These are phyloP conservation scores for Amanita fuliginea DNA, from an alignment of 768 basidiomycete species.

Conservation along the genomic window DNA sequence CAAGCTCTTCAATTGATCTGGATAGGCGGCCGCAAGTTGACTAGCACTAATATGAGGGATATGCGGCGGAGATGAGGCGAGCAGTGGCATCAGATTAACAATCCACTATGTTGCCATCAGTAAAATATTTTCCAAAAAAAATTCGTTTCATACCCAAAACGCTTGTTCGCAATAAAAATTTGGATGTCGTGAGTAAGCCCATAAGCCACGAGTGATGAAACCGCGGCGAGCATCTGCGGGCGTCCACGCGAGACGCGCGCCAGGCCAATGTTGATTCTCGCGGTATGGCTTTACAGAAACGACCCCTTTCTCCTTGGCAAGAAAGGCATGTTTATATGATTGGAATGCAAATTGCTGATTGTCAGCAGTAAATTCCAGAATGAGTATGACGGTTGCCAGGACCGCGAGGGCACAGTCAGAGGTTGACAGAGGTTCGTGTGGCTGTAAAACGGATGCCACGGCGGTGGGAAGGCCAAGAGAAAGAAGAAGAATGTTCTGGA, in stretches of 20 bases:
- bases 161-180: constrained; percentile 87
- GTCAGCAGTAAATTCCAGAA: constrained; percentile 75
- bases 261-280: constrained; percentile 45
- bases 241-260: constrained; percentile 57
- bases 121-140: constrained; percentile 1
- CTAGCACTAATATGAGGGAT: constrained; percentile 12
- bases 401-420: constrained; percentile 56
- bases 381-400: constrained; percentile 47
- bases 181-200: constrained; percentile 83
- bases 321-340: constrained; percentile 53
- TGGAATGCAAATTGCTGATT: constrained; percentile 88
- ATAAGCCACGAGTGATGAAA: constrained; percentile 77
- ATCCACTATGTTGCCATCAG: constrained; percentile 35
- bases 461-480: constrained; percentile 54
- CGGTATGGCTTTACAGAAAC: constrained; percentile 28
- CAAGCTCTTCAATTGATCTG: constrained; percentile 8
- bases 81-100: constrained; percentile 55
- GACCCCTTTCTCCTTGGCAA: constrained; percentile 20
- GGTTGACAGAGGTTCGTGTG: constrained; percentile 36
- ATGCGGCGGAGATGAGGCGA: constrained; percentile 27
- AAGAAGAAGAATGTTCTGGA: constrained; percentile 76
- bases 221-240: constrained; percentile 64
- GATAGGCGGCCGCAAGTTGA: constrained; percentile 1
- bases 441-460: constrained; percentile 40
- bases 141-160: constrained; percentile 58